Evolutionary conservation across 176 grass and related monocot species (phyloP), one percentile per base, ranked within the genome.

Genomic region (Carex scoparia): DNA sequence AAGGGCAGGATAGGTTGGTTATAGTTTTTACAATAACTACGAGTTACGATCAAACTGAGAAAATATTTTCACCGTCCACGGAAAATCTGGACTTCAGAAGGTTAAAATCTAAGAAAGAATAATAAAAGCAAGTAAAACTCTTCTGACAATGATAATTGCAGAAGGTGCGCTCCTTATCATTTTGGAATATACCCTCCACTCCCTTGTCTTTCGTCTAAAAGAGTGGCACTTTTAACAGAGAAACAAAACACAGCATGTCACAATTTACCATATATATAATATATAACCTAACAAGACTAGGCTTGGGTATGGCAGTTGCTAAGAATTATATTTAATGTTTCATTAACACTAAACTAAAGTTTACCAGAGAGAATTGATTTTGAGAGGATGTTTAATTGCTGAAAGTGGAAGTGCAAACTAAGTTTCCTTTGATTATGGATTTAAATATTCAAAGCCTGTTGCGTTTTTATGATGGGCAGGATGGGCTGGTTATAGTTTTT

Each of bases 101-200:
- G 2, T 14, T 12, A 4, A 16, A 69, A 7, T 71, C 38, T 12
- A 71, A 81, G 31, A 81, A 79, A 63, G 54, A 58, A 81, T 8
- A 63, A 81, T 30, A 81, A 62, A 81, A 81, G 28, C 31, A 62
- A 60, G 32, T 61, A 60, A 60, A 56, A 81, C 23, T 81, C 79
- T 35, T 81, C 15, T 19, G 16, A 81, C 55, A 18, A 62, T 63
- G 35, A 35, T 71, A 63, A 81, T 19, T n/a, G 57, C 58, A 86
- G 54, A 54, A 60, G 65, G 33, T 44, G 61, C 64, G 31, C 37
- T 28, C 15, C 35, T 35, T 35, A 62, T 64, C 55, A 85, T 61
- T 61, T 78, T 18, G 10, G 13, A 86, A 65, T 65, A 79, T 49
- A 61, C 15, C 38, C 35, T 69, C 2, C 27, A 69, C 6, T 7